Conservation (phyloP, 139 green algal genomes). For the Gonium pectorale region DNA sequence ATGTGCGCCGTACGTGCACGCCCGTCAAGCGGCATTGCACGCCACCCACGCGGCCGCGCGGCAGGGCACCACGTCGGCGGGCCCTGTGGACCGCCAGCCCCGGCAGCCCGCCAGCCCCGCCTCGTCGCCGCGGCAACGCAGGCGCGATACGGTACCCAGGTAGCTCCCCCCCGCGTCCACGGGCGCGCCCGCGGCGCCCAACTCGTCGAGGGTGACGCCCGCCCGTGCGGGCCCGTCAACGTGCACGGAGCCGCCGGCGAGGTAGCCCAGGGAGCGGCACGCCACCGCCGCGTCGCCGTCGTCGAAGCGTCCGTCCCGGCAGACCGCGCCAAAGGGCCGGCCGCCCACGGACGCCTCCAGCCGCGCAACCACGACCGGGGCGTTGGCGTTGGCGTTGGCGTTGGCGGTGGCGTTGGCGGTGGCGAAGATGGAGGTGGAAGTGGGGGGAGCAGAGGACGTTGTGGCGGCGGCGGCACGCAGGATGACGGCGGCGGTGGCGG, state of each 20-base stretch:
- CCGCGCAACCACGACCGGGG: not conserved
- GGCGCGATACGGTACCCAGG: not conserved
- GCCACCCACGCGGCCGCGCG: slow-evolving; percentile 9
- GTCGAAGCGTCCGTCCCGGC: slow-evolving; percentile 1
- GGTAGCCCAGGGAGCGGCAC: not conserved
- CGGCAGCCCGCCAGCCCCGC: not conserved
- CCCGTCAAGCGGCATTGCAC: too few relatives aligned
- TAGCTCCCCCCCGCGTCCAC: not conserved
- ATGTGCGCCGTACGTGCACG: too few relatives aligned
- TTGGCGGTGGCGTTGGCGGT: not conserved
- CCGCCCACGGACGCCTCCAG: not conserved
- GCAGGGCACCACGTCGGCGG: not conserved
- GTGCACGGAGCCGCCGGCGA: not conserved
- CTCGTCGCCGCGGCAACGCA: not conserved
- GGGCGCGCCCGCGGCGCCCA: not conserved
- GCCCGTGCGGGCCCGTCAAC: not conserved
- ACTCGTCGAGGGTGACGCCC: too few relatives aligned
- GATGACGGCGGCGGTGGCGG: too few relatives aligned
- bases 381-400: not conserved
- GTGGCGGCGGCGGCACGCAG: not conserved
- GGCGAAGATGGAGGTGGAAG: too few relatives aligned
- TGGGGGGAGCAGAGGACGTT: too few relatives aligned
- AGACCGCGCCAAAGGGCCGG: slow-evolving; percentile 12
- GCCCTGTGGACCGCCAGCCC: not conserved
- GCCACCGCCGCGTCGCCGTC: not conserved